Conservation (phyloP, 768 basidiomycete genomes). For the Chiua virens region DNA sequence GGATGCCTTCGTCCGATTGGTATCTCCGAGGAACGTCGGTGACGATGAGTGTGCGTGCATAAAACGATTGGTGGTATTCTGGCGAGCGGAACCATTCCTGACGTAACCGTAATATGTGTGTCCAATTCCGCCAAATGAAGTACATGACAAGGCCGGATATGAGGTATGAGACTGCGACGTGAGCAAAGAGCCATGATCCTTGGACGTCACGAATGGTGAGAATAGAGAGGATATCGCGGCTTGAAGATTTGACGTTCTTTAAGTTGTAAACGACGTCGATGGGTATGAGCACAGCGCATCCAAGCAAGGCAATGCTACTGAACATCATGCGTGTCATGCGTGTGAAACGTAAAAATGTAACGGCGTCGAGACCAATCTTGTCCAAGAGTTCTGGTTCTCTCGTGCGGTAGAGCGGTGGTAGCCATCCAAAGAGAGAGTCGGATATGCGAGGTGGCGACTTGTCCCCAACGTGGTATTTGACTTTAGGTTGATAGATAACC, state of each 20-base stretch:
- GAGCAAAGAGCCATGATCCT: slow-evolving; percentile 74
- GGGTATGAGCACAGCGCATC: slow-evolving; percentile 77
- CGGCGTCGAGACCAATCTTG: slow-evolving; percentile 90
- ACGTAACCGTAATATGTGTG: slow-evolving; percentile 74
- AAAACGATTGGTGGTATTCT: slow-evolving; percentile 87
- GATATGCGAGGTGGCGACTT: slow-evolving; percentile 81
- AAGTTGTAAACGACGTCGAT: slow-evolving; percentile 87
- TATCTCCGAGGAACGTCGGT: slow-evolving; percentile 74
- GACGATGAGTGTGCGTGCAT: slow-evolving; percentile 88
- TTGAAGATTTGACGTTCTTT: slow-evolving; percentile 48
- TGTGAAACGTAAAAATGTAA: slow-evolving; percentile 88
- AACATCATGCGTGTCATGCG: slow-evolving; percentile 81
- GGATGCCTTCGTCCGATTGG: slow-evolving; percentile 85
- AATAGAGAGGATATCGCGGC: slow-evolving; percentile 68
- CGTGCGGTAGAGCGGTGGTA: slow-evolving; percentile 78
- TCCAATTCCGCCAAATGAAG: slow-evolving; percentile 76
- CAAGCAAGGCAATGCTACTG: slow-evolving; percentile 56
- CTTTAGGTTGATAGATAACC: slow-evolving; percentile 92
- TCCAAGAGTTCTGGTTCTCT: slow-evolving; percentile 89
- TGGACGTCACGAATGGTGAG: slow-evolving; percentile 84
- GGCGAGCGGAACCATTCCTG: slow-evolving; percentile 87
- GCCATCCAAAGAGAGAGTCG: slow-evolving; percentile 85
- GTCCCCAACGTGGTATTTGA: slow-evolving; percentile 82
- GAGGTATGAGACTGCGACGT: slow-evolving; percentile 80
- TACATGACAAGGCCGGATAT: slow-evolving; percentile 74